Percentiles rank a stretch among this genome's conserved stretches.
Conservation (phyloP, 305 asterid genomes). For the Fraxinus latifolia region DNA sequence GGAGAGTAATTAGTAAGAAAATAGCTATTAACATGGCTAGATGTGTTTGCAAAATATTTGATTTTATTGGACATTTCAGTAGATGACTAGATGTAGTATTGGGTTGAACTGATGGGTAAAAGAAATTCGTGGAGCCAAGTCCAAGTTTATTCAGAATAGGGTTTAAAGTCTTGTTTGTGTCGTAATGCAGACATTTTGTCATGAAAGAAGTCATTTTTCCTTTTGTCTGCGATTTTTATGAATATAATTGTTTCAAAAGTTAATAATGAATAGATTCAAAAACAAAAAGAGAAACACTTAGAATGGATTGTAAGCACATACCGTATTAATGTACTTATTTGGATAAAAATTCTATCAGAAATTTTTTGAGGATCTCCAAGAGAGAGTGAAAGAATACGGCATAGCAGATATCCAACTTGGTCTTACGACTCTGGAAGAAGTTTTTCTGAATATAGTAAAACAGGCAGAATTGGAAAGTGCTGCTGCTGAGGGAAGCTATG, state of each 20-base stretch:
- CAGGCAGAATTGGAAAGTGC: slow-evolving; percentile 74
- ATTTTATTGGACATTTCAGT: not conserved
- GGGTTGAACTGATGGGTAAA: not conserved
- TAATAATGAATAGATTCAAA: not conserved
- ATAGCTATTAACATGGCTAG: not conserved
- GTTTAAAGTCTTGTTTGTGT: not conserved
- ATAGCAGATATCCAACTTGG: slow-evolving; percentile 83
- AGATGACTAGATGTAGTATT: not conserved
- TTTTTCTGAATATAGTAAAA: slow-evolving; percentile 69
- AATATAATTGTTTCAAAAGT: not conserved
- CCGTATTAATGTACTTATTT: not conserved
- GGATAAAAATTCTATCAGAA: slow-evolving; percentile 35
- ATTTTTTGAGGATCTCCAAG: slow-evolving; percentile 73
- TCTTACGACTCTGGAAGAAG: slow-evolving; percentile 91
- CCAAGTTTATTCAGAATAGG: not conserved
- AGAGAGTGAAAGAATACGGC: slow-evolving; percentile 54
- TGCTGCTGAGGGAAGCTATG: slow-evolving; percentile 52
- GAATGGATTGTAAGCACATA: not conserved
- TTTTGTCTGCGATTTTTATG: not conserved
- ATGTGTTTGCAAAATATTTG: not conserved
- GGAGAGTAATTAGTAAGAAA: not conserved
- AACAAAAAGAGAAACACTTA: not conserved
- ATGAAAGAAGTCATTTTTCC: not conserved
- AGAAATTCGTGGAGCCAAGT: not conserved
- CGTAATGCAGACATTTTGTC: not conserved